Evolutionary conservation across 2,329 filamentous ascomycete species (phyloP).

Genomic region (Cercospora sp.): DNA sequence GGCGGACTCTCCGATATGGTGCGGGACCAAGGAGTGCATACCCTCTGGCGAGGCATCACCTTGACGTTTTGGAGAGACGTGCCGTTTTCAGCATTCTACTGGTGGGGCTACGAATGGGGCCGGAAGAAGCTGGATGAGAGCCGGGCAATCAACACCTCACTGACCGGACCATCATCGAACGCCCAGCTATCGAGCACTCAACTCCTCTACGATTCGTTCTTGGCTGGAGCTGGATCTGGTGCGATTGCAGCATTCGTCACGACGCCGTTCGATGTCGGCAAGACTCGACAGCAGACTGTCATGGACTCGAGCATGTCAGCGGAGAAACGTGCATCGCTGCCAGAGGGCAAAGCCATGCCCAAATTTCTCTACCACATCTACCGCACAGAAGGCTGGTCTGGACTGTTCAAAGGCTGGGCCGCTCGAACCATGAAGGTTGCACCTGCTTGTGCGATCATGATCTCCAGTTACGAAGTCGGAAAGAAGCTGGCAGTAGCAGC

Average conservation of each 20-base stretch:
- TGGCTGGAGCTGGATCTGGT: conserved; percentile 80
- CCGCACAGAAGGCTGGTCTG: conserved; percentile 74
- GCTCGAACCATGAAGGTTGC: conserved; percentile 92
- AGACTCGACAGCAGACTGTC: conserved; percentile 88
- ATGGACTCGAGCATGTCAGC: conserved; percentile 54
- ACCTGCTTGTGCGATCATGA: conserved; percentile 98
- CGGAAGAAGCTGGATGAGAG: conserved; percentile 69
- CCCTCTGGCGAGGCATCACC: conserved; percentile 86
- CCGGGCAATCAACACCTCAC: conserved; percentile 52
- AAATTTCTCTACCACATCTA: conserved; percentile 90
- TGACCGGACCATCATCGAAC: conserved; percentile 22
- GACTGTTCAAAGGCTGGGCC: conserved; percentile 88
- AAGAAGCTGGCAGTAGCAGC: conserved; percentile 80
- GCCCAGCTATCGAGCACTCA: conserved; percentile 61
- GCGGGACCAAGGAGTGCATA: conserved; percentile 69
- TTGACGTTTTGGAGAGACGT: conserved; percentile 96
- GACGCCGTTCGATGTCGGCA: conserved; percentile 95
- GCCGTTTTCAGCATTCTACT: conserved; percentile 95
- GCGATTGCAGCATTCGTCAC: conserved; percentile 84
- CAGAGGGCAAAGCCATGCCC: conserved; percentile 77
- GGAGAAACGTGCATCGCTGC: conserved; percentile 49
- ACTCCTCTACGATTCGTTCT: conserved; percentile 85
- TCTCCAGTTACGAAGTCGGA: conserved; percentile 93
- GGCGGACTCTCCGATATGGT: conserved; percentile 79
- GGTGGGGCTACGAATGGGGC: conserved; percentile 93